A percentile compares a stretch with the other conserved stretches of the same genome.
These are phyloP conservation scores for Lolium perenne DNA, from an alignment of 176 grass and related monocot genomes.

Conservation along the genomic window DNA sequence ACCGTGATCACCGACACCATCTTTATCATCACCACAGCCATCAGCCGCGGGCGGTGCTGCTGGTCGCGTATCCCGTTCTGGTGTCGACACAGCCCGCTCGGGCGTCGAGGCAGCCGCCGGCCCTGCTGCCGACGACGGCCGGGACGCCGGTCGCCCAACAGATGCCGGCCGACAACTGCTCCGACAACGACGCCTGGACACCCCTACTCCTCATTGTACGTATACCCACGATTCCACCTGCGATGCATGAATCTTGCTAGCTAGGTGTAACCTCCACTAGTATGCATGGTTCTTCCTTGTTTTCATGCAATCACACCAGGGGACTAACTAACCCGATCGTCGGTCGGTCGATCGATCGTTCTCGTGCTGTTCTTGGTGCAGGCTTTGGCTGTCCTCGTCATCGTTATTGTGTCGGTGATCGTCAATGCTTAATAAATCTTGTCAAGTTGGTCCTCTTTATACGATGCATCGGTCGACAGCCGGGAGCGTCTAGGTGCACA, in stretches of 20 bases:
- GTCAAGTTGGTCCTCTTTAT: too few relatives aligned
- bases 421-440: too few relatives aligned
- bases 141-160: neutral
- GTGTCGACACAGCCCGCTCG: neutral
- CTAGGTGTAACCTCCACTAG: neutral
- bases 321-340: too few relatives aligned
- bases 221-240: neutral
- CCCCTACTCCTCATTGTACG: neutral
- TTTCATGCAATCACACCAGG: too few relatives aligned
- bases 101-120: neutral
- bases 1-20: neutral
- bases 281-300: too few relatives aligned
- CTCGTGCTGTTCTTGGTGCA: neutral
- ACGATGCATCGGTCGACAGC: too few relatives aligned
- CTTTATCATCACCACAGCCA: neutral
- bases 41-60: neutral
- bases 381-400: too few relatives aligned
- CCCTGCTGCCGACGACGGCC: neutral
- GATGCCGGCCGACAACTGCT: too few relatives aligned
- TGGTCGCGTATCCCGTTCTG: neutral
- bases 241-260: neutral
- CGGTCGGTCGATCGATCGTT: too few relatives aligned
- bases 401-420: too few relatives aligned
- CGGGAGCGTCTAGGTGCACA: too few relatives aligned
- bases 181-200: too few relatives aligned